phyloP scores from a whole-genome alignment of 257 asterid species.

The Haberlea rhodopensis region DNA sequence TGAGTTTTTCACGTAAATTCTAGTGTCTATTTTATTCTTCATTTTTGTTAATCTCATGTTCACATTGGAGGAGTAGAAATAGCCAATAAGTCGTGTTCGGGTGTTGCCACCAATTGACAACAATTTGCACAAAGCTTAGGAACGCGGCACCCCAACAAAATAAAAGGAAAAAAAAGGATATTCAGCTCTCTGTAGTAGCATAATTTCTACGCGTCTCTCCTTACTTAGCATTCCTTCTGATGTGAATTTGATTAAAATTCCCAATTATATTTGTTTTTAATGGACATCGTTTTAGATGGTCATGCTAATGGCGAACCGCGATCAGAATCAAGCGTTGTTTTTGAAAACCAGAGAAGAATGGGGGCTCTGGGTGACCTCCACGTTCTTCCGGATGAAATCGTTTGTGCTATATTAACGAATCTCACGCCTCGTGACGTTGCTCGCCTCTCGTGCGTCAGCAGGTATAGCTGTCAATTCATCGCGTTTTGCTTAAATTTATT shows the following conservation, averaged over 20 bases:
- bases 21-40: no score
- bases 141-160: no score
- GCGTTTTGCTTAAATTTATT: slow-evolving; percentile 1
- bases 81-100: no score
- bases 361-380: slow-evolving; percentile 77
- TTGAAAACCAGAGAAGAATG: slow-evolving; percentile 57
- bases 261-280: slow-evolving; percentile 9
- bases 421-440: slow-evolving; percentile 77
- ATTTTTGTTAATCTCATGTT: no score
- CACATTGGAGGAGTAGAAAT: no score
- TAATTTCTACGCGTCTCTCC: background rate
- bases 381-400: slow-evolving; percentile 71
- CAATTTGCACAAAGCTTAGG: background rate
- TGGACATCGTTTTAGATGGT: slow-evolving; percentile 29
- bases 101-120: no score
- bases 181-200: background rate
- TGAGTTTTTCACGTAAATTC: no score
- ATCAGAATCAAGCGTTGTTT: slow-evolving; percentile 17
- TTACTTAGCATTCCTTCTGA: background rate
- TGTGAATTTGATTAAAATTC: no score
- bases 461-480: slow-evolving; percentile 36
- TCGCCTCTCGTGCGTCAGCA: slow-evolving; percentile 92
- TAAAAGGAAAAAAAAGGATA: no score
- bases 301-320: slow-evolving; percentile 22
- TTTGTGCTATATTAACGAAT: slow-evolving; percentile 44